A percentile compares a stretch with the other conserved stretches of the same genome.
phyloP scores from a whole-genome alignment of 1,284 basidiomycete species.

The Coriolopsis trogii region DNA sequence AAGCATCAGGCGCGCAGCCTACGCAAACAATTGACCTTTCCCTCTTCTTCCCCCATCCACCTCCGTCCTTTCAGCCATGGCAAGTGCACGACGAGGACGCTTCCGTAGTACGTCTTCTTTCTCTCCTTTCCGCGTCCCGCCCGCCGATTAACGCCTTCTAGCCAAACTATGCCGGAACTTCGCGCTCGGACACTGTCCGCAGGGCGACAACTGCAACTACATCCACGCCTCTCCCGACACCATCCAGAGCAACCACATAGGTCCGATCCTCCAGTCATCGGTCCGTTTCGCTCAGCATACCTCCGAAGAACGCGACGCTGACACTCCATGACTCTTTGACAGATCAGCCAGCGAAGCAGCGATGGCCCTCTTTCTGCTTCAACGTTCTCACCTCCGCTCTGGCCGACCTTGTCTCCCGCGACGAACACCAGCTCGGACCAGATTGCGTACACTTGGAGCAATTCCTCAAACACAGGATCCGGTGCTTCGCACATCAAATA shows the following conservation, averaged over 20 bases:
- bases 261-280: constrained; percentile 14
- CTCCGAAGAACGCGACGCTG: background rate
- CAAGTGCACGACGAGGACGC: constrained; percentile 21
- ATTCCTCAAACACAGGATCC: background rate
- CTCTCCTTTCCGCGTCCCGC: background rate
- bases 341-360: constrained; percentile 12
- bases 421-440: constrained; percentile 18
- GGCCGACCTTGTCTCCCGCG: constrained; percentile 15
- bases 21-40: constrained; percentile 22
- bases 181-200: constrained; percentile 35
- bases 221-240: constrained; percentile 27
- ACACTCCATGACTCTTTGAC: constrained; percentile 8
- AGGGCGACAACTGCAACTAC: constrained; percentile 35
- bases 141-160: constrained; percentile 15
- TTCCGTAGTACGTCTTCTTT: constrained; percentile 26
- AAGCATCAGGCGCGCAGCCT: constrained; percentile 29
- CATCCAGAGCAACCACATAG: constrained; percentile 12
- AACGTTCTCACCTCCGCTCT: constrained; percentile 11
- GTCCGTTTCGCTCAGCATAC: constrained; percentile 9
- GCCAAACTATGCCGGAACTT: constrained; percentile 37
- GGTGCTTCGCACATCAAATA: constrained; percentile 22
- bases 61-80: constrained; percentile 18
- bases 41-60: constrained; percentile 15
- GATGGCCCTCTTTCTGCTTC: constrained; percentile 7
- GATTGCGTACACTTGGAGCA: constrained; percentile 13